A percentile compares a stretch with the other conserved stretches of the same genome.
These are phyloP conservation scores for Golubevia pallescens DNA, from an alignment of 1,284 basidiomycete genomes.

Conservation along the genomic window DNA sequence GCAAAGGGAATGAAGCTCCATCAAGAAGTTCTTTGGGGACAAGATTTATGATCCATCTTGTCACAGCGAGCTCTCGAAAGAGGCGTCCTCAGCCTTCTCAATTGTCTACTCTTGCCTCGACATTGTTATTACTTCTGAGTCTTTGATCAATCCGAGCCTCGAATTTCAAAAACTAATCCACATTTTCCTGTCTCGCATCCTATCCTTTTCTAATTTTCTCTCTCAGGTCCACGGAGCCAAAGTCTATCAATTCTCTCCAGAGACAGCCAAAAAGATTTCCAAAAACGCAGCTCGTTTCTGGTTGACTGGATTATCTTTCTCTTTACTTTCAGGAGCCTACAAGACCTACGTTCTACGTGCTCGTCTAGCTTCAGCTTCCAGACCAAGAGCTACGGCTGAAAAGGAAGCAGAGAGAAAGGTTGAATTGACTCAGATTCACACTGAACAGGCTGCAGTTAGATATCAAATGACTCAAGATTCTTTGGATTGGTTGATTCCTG, in stretches of 20 bases:
- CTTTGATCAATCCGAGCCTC: no score
- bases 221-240: slow-evolving; percentile 51
- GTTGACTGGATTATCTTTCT: slow-evolving; percentile 55
- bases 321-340: slow-evolving; percentile 56
- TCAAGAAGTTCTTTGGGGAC: no score
- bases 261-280: slow-evolving; percentile 45
- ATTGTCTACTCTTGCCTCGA: no score
- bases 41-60: no score
- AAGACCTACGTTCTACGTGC: slow-evolving; percentile 57
- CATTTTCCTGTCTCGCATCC: not conserved
- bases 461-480: slow-evolving; percentile 63
- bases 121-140: no score
- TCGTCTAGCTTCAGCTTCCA: slow-evolving; percentile 39
- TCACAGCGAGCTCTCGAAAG: no score
- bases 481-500: slow-evolving; percentile 59
- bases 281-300: slow-evolving; percentile 62
- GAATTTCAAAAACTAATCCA: no score
- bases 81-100: no score
- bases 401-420: slow-evolving; percentile 64
- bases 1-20: no score
- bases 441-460: slow-evolving; percentile 55
- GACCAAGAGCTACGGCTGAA: slow-evolving; percentile 58
- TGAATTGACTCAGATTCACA: slow-evolving; percentile 53
- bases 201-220: not conserved
- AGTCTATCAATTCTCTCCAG: slow-evolving; percentile 54